Conservation (phyloP, 1,139 yeast species). For the Arxiozyma telluris region DNA sequence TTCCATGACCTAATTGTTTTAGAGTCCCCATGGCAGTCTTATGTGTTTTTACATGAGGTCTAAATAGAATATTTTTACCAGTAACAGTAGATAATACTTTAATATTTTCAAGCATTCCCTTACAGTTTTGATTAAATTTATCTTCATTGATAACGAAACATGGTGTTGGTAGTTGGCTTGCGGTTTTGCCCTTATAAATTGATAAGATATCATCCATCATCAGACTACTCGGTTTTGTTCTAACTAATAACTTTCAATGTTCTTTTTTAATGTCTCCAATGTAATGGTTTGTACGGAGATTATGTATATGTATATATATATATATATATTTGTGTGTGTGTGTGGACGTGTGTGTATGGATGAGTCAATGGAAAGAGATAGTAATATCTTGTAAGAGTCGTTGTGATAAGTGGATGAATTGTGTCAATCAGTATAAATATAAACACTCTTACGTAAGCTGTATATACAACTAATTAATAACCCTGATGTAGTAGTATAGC, state of each 20-base stretch:
- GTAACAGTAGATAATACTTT: conserved; percentile 12
- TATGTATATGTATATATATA: no score
- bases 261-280: not conserved
- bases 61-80: conserved; percentile 33
- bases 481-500: no score
- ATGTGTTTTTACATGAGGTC: conserved; percentile 74
- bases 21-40: conserved; percentile 45
- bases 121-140: conserved; percentile 34
- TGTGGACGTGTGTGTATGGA: no score
- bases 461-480: no score
- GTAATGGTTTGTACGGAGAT: not conserved
- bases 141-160: conserved; percentile 39
- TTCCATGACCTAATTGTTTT: conserved; percentile 38
- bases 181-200: conserved; percentile 12
- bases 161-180: conserved; percentile 46
- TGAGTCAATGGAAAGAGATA: no score
- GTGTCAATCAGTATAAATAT: no score
- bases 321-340: no score
- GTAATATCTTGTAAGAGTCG: no score
- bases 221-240: not conserved
- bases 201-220: conserved; percentile 12
- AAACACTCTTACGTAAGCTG: no score
- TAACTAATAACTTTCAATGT: not conserved
- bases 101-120: conserved; percentile 35
- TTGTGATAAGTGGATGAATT: no score